These are phyloP conservation scores for Adansonia madagascariensis DNA, from an alignment of 441 rosid species.

Conservation along the genomic window DNA sequence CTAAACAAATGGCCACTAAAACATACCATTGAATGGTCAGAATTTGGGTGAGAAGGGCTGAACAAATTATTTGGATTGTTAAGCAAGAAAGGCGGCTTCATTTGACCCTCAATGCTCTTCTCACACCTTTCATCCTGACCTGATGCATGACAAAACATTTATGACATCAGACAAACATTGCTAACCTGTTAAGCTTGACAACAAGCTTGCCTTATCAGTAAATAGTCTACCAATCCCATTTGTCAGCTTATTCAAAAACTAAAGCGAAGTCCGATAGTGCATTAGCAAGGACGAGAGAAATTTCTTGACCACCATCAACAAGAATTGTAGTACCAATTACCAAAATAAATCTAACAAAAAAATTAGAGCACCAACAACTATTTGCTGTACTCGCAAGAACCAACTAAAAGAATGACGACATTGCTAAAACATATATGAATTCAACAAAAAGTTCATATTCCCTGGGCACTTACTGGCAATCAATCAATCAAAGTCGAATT, in stretches of 20 bases:
- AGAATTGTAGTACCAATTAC: not conserved
- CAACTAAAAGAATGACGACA: not conserved
- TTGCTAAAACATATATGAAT: not conserved
- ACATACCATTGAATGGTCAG: conserved; percentile 38
- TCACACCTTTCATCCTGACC: conserved; percentile 48
- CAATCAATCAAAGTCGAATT: too few relatives aligned
- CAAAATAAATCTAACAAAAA: not conserved
- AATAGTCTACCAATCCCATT: not conserved
- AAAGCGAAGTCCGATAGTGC: not conserved
- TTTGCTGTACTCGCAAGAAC: not conserved
- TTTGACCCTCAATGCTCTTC: conserved; percentile 33
- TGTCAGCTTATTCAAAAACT: not conserved
- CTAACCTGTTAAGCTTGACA: not conserved
- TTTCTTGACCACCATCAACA: not conserved
- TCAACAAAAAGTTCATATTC: too few relatives aligned
- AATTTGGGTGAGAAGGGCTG: conserved; percentile 49
- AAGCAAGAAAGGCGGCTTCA: conserved; percentile 40
- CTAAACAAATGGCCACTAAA: not conserved
- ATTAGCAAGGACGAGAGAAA: not conserved
- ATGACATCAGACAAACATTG: not conserved
- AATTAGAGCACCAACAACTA: not conserved
- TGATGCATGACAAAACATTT: conserved; percentile 28
- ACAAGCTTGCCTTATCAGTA: too few relatives aligned
- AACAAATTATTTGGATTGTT: conserved; percentile 46
- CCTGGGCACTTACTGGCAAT: too few relatives aligned